phyloP scores from a whole-genome alignment of 2,329 filamentous ascomycete genomes.

The Pyrenochaeta sp. region DNA sequence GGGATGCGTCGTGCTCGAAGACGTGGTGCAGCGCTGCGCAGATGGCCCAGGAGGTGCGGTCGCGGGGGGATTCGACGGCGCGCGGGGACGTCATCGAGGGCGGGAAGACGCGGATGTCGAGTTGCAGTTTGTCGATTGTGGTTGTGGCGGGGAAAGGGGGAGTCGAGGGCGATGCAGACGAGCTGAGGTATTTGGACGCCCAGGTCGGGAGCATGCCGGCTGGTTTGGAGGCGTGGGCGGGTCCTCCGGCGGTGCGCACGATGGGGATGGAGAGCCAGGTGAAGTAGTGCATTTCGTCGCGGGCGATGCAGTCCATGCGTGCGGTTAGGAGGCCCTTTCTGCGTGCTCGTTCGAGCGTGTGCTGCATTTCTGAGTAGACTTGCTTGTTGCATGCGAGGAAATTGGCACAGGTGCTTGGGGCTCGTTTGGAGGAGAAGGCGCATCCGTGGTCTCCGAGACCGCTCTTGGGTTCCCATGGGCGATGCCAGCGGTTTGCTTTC shows the following conservation, averaged over 20 bases:
- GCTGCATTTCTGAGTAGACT: slow-evolving; percentile 37
- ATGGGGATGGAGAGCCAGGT: slow-evolving; percentile 40
- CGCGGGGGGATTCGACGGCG: slow-evolving; percentile 24
- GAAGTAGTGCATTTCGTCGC: slow-evolving; percentile 41
- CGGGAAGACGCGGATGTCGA: slow-evolving; percentile 41
- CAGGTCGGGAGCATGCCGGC: slow-evolving; percentile 19
- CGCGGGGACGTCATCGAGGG: too few species aligned
- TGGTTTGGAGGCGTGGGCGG: slow-evolving; percentile 3
- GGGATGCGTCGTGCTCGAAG: slow-evolving; percentile 34
- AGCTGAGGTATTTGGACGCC: slow-evolving; percentile 21
- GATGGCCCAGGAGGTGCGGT: slow-evolving; percentile 43
- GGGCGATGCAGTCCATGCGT: slow-evolving; percentile 40
- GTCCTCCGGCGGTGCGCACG: slow-evolving; percentile 29
- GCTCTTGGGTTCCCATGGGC: slow-evolving; percentile 22
- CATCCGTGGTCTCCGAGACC: slow-evolving; percentile 32
- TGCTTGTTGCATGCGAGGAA: slow-evolving; percentile 40
- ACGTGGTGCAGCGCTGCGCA: slow-evolving; percentile 43
- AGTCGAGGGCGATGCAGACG: not conserved
- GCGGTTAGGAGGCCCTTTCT: slow-evolving; percentile 22
- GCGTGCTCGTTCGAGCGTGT: slow-evolving; percentile 27
- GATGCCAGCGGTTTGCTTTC: slow-evolving; percentile 22
- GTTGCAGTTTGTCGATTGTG: slow-evolving; percentile 32
- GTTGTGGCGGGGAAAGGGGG: too few species aligned
- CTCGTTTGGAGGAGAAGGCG: slow-evolving; percentile 26
- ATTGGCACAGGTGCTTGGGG: slow-evolving; percentile 38